These are phyloP conservation scores for Colletotrichum liaoningense DNA, from an alignment of 2,329 filamentous ascomycete genomes.

Conservation along the genomic window DNA sequence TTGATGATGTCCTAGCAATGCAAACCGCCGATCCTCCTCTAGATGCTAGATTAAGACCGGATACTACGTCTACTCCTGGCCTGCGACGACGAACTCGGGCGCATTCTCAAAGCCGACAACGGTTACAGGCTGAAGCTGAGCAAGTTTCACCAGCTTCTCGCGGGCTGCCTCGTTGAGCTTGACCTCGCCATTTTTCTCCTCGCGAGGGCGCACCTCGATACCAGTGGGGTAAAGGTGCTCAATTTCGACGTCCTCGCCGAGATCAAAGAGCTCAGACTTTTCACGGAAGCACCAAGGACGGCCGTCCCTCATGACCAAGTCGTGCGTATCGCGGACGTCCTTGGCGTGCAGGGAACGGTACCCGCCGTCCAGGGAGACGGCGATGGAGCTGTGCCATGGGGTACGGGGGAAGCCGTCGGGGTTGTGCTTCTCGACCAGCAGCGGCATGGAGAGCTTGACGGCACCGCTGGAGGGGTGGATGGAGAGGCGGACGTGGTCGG, in stretches of 20 bases:
- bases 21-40: not conserved
- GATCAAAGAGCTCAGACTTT: constrained; percentile 43
- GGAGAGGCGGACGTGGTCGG: constrained; percentile 37
- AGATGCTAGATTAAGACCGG: not conserved
- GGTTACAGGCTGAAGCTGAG: constrained; percentile 20
- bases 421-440: constrained; percentile 39
- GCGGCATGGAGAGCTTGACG: constrained; percentile 37
- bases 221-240: constrained; percentile 37
- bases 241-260: constrained; percentile 35
- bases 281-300: constrained; percentile 50
- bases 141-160: constrained; percentile 25
- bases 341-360: constrained; percentile 38
- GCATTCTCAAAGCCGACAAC: constrained; percentile 21
- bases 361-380: constrained; percentile 45
- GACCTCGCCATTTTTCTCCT: not conserved
- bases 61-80: not conserved
- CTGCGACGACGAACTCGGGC: not conserved
- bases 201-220: constrained; percentile 24
- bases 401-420: constrained; percentile 39
- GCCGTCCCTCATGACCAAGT: constrained; percentile 46
- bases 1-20: not conserved
- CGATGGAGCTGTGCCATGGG: constrained; percentile 49
- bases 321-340: constrained; percentile 42
- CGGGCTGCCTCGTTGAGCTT: constrained; percentile 4
- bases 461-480: constrained; percentile 37